Conservation (phyloP, 495 filamentous ascomycete species). For the Apodospora peruviana region DNA sequence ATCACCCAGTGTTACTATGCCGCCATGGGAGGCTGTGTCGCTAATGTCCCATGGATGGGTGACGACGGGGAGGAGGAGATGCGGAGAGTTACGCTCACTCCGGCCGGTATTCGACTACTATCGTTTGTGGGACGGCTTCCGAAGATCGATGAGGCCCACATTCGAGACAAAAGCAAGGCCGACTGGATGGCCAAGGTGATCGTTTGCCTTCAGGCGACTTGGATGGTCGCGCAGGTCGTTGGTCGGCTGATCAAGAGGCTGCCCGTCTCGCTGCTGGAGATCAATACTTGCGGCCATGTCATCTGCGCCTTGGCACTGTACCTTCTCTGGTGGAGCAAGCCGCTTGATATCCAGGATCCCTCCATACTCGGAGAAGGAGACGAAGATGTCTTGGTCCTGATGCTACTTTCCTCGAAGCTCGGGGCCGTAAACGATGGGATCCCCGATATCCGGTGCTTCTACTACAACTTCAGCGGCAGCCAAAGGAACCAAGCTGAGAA, state of each 20-base stretch:
- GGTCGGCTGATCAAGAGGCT: neutral
- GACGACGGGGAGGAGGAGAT: neutral
- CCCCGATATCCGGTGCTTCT: no score
- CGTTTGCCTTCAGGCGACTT: neutral
- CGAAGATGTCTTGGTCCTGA: no score
- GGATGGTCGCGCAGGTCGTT: neutral
- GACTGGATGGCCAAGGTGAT: neutral
- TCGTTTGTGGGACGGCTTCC: neutral
- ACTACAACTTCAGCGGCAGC: no score
- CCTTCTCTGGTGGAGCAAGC: neutral
- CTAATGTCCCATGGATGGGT: neutral
- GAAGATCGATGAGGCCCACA: neutral
- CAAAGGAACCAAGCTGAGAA: no score
- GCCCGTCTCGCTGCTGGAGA: neutral
- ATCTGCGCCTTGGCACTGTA: neutral
- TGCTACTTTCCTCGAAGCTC: no score
- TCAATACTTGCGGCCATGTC: neutral
- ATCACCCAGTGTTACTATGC: neutral
- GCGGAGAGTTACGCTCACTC: neutral
- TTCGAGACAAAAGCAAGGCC: neutral
- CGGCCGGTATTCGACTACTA: neutral
- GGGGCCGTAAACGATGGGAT: no score
- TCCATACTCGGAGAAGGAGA: no score
- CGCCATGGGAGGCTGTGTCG: neutral
- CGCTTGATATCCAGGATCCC: no score